These are phyloP conservation scores for Priceomyces haplophilus DNA, from an alignment of 805 yeast genomes.

Conservation along the genomic window DNA sequence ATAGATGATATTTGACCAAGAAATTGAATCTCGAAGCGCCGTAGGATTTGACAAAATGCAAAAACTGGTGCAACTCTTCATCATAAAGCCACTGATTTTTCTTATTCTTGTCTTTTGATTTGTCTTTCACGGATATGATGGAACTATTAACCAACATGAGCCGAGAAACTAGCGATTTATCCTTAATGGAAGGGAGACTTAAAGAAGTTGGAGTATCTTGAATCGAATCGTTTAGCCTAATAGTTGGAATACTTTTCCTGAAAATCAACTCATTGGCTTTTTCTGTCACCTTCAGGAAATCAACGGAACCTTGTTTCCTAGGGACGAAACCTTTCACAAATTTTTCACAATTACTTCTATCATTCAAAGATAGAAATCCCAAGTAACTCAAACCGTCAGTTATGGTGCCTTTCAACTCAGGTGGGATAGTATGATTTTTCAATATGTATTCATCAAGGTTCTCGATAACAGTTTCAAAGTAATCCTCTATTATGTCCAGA, in stretches of 20 bases:
- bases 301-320: background rate
- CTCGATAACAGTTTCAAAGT: background rate
- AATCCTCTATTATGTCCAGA: background rate
- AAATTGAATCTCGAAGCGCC: slow-evolving; percentile 3
- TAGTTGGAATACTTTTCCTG: slow-evolving; percentile 3
- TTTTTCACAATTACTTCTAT: background rate
- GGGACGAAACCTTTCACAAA: slow-evolving; percentile 1
- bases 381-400: background rate
- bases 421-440: background rate
- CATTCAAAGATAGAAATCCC: slow-evolving; percentile 1
- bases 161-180: slow-evolving; percentile 6
- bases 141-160: slow-evolving; percentile 5
- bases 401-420: background rate
- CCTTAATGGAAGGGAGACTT: slow-evolving; percentile 9
- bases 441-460: background rate
- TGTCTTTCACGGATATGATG: slow-evolving; percentile 2
- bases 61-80: background rate
- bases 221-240: background rate
- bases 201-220: background rate
- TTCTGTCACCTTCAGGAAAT: background rate
- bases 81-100: slow-evolving; percentile 4
- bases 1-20: slow-evolving; percentile 2
- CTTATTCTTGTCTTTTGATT: background rate
- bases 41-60: slow-evolving; percentile 5
- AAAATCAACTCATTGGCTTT: background rate